Evolutionary conservation across 1,284 basidiomycete species (phyloP).

Genomic region (Ceratobasidium papillatum): DNA sequence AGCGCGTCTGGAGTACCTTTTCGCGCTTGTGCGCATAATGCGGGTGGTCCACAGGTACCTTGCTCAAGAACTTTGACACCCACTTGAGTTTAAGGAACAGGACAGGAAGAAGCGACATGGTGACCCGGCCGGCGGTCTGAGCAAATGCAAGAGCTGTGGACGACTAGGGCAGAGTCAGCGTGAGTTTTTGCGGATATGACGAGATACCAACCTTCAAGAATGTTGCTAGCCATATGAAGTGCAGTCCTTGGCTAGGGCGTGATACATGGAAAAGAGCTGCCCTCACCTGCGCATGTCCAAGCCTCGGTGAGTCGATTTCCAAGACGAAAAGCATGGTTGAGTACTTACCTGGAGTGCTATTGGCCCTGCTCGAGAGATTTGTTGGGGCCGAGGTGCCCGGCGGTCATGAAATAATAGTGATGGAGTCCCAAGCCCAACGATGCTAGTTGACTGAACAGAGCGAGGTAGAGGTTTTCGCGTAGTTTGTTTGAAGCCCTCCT

Average conservation of each 20-base stretch:
- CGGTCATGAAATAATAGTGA: constrained; percentile 36
- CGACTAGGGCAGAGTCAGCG: constrained; percentile 51
- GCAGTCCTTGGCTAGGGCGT: constrained; percentile 50
- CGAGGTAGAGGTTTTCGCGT: neutral
- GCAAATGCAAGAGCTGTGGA: constrained; percentile 67
- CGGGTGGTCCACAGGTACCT: constrained; percentile 31
- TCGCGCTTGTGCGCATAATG: constrained; percentile 30
- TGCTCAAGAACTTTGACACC: constrained; percentile 38
- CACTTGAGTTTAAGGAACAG: constrained; percentile 38
- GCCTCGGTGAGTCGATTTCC: neutral
- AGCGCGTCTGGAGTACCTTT: neutral
- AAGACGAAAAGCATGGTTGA: constrained; percentile 33
- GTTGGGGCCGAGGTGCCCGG: constrained; percentile 34
- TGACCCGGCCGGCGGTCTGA: constrained; percentile 70
- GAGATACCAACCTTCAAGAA: constrained; percentile 59
- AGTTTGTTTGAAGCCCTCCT: neutral
- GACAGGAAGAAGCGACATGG: constrained; percentile 68
- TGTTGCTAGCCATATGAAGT: constrained; percentile 54
- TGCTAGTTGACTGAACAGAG: neutral
- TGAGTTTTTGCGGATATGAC: constrained; percentile 6
- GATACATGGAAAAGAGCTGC: constrained; percentile 57
- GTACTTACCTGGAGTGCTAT: constrained; percentile 32
- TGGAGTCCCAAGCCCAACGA: constrained; percentile 22
- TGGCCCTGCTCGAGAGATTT: constrained; percentile 30
- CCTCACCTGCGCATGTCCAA: constrained; percentile 39